These are phyloP conservation scores for Saprolegnia parasitica DNA, from an alignment of 352 stramenopile genomes.

Conservation along the genomic window DNA sequence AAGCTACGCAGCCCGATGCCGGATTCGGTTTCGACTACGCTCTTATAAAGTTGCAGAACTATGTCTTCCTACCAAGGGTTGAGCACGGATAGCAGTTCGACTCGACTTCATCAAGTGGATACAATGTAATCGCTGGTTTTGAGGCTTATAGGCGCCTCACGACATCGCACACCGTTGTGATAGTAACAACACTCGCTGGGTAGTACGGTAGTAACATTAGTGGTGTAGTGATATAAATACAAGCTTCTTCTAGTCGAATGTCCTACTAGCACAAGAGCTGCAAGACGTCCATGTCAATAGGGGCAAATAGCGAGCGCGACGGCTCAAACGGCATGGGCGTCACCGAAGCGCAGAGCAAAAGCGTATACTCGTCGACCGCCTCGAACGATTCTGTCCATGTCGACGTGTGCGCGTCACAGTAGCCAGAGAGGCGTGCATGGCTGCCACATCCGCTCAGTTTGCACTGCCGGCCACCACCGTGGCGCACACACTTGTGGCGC, in stretches of 20 bases:
- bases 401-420: conserved; percentile 1
- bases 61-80: no score
- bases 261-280: background rate
- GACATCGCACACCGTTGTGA: no score
- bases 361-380: background rate
- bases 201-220: no score
- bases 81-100: no score
- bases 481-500: conserved; percentile 20
- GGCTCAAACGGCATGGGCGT: background rate
- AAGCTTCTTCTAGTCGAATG: background rate
- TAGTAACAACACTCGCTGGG: no score
- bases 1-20: no score
- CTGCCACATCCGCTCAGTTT: background rate
- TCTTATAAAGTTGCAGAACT: no score
- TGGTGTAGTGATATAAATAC: background rate
- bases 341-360: background rate
- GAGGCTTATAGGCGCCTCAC: no score
- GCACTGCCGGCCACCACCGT: conserved; percentile 11
- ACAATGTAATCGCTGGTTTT: no score
- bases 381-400: background rate
- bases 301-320: background rate
- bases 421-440: conserved; percentile 2
- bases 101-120: no score
- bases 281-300: background rate
- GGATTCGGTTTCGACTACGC: no score